Evolutionary conservation across 164 flowering plant genomes (phyloP).

Genomic region (Cinnamomum micranthum): DNA sequence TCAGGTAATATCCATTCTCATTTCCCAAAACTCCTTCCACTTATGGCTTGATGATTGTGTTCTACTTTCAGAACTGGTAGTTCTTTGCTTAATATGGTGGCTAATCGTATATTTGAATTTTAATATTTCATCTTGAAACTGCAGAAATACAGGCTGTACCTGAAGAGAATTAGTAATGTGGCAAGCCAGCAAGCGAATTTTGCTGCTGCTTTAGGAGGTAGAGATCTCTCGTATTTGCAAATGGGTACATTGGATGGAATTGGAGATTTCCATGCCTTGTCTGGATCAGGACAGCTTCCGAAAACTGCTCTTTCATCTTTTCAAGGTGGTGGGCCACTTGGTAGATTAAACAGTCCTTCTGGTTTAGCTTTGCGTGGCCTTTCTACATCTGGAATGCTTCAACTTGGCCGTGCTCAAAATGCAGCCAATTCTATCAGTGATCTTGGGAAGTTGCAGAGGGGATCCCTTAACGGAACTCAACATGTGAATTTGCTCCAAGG

Average conservation of each 20-base stretch:
- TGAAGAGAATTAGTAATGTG: constrained; percentile 54
- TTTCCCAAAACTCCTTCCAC: background rate
- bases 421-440: constrained; percentile 31
- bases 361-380: constrained; percentile 44
- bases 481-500: constrained; percentile 49
- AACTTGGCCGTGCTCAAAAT: constrained; percentile 38
- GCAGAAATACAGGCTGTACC: constrained; percentile 91
- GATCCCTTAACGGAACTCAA: constrained; percentile 38
- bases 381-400: constrained; percentile 44
- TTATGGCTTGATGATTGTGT: background rate
- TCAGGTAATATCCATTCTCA: constrained; percentile 41
- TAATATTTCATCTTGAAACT: constrained; percentile 7
- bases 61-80: background rate
- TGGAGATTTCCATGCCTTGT: constrained; percentile 47
- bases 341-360: constrained; percentile 55
- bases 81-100: background rate
- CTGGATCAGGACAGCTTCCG: constrained; percentile 53
- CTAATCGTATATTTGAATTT: background rate
- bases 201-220: constrained; percentile 49
- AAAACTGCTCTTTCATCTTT: constrained; percentile 36
- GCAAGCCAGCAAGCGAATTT: constrained; percentile 52
- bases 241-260: constrained; percentile 52
- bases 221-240: constrained; percentile 50
- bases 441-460: constrained; percentile 32
- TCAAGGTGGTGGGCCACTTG: constrained; percentile 47